Base-by-base conservation (phyloP, 2,329 filamentous ascomycete genomes). In the Ceratocystis variospora region DNA sequence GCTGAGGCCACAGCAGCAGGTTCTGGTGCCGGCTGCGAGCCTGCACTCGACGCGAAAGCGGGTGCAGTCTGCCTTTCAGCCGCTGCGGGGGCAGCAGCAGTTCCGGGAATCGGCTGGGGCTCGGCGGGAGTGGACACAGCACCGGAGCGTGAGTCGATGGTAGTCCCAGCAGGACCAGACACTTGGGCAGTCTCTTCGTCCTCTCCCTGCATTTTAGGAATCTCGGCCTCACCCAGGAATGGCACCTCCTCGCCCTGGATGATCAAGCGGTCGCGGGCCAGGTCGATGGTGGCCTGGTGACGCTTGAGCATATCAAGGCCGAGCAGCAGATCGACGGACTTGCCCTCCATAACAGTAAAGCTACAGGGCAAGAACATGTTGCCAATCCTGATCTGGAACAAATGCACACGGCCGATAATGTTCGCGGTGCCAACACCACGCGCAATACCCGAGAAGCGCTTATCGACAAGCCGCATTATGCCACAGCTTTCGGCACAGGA, bases 331-430 rank as follows among this genome's bases (percentile, higher is more conserved):
- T 97, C 94, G 28, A 99, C 94, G 64, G 90, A 86, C 76, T 97
- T 99, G 70, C 94, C 94, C 77, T 99, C 94, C 94, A 99, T 99
- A 73, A 99, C 94, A 2, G 94, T 99, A 75, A 99, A 99, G 68
- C 91, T 94, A 77, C 92, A 97, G 2, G 93, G 87, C 71, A 99
- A 80, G 73, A 90, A 91, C 69, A 93, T 83, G 53, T 83, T 85
- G 64, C 93, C 94, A 71, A 99, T 94, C 76, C 90, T 93, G 76
- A 99, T 95, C 75, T 93, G 90, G 8, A 94, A 94, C 25, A 90
- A 90, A 75, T 99, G 94, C 2, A 99, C 94, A 64, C 94, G 89
- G 41, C 94, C 94, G 22, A 99, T 86, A 71, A 99, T 97, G 67
- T 87, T 88, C 28, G 94, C 94, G 0, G 94, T 97, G 65, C 94